Evolutionary conservation across 108 stramenopile species (phyloP), one percentile per base, ranked within the genome.

Genomic region (Schizochytrium sp.): DNA sequence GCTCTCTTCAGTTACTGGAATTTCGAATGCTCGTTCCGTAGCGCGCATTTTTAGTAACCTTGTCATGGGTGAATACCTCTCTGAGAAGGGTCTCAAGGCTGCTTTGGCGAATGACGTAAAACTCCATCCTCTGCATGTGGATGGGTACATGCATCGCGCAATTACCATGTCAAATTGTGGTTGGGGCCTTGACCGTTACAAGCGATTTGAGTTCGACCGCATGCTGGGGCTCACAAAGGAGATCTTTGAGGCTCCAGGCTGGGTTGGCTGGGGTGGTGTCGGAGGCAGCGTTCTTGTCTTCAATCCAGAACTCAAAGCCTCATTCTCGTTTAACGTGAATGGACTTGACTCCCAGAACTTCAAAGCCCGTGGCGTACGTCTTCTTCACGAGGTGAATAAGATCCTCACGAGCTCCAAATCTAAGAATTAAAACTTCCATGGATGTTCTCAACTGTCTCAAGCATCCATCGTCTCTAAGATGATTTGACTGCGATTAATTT

Each of bases 191-290:
- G 76, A 83, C 47, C 47, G 76, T n/a, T 83, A 19, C 2, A 28
- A 42, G 28, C 28, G 28, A 28, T 28, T 28, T 28, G 28, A 28
- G 28, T 28, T 28, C 28, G 28, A 28, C 28, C 28, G 28, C 28
- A 28, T 28, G 28, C 28, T 28, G 28, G 28, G 28, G 28, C 28
- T 28, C 28, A 28, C 28, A 28, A 28, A 28, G 28, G 28, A 28
- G 17, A 55, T 55, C 53, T 83, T 83, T 83, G 76, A 53, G 5
- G 47, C 50, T n/a, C 47, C 47, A 5, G 76, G 76, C 76, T 83
- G 76, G 76, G 76, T 83, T 53, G 76, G 76, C 5, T 83, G 76
- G 76, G 76, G 50, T 40, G 76, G 76, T 10, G 53, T 40, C 1
- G 76, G 76, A 5, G 76, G 76, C 10, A 83, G 76, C 76, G 53